phyloP scores from a whole-genome alignment of 331 rosid genomes.

The Rosa hybrid region DNA sequence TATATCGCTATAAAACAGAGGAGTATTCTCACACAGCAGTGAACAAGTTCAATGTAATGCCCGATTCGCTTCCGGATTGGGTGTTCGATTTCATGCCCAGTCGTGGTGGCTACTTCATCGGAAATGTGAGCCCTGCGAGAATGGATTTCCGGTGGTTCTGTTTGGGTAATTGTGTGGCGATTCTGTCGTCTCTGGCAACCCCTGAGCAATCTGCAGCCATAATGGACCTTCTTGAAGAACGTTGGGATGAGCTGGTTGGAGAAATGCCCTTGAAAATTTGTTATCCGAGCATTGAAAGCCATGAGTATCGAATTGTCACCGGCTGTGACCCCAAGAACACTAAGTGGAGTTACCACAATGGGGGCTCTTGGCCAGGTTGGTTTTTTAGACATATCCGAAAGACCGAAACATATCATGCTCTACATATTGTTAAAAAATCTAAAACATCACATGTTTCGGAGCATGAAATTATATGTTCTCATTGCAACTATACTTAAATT shows the following conservation, averaged over 20 bases:
- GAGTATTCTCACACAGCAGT: slow-evolving; percentile 43
- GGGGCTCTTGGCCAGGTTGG: slow-evolving; percentile 49
- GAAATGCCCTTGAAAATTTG: slow-evolving; percentile 44
- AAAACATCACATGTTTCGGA: neutral
- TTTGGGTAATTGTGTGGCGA: slow-evolving; percentile 40
- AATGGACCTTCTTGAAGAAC: slow-evolving; percentile 41
- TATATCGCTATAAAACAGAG: slow-evolving; percentile 44
- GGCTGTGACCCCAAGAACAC: slow-evolving; percentile 45
- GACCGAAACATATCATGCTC: too few species aligned
- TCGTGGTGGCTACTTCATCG: slow-evolving; percentile 40
- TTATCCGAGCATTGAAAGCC: slow-evolving; percentile 29
- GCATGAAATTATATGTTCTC: neutral
- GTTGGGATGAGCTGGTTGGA: slow-evolving; percentile 42
- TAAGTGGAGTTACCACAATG: slow-evolving; percentile 46
- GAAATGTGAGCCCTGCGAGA: slow-evolving; percentile 41
- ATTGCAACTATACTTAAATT: neutral
- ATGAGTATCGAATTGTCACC: slow-evolving; percentile 32
- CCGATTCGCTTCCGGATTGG: slow-evolving; percentile 40
- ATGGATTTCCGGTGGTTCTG: slow-evolving; percentile 49
- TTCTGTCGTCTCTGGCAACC: slow-evolving; percentile 36
- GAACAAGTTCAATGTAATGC: slow-evolving; percentile 45
- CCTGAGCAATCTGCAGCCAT: slow-evolving; percentile 39
- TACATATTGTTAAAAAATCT: too few species aligned
- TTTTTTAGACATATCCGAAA: neutral
- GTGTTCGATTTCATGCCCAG: slow-evolving; percentile 40